Percentiles rank a stretch among this genome's conserved stretches.
Evolutionary conservation across 352 stramenopile genomes (phyloP).

Genomic region (Phytophthora fragariae): DNA sequence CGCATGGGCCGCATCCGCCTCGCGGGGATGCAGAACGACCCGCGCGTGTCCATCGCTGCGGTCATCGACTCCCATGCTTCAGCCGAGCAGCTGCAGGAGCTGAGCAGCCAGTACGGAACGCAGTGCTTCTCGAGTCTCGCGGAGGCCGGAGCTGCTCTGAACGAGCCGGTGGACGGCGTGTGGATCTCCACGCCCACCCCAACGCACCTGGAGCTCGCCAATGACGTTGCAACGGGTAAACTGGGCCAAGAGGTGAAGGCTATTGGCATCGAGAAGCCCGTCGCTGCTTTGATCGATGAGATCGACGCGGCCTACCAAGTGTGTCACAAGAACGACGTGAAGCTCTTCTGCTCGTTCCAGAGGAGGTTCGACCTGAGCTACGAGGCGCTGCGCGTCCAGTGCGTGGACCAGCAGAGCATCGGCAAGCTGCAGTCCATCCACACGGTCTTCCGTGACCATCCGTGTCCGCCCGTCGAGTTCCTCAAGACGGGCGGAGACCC

Average conservation of each 20-base stretch:
- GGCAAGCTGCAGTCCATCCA: constrained; percentile 83
- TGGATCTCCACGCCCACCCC: constrained; percentile 84
- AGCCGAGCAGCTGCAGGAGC: constrained; percentile 19
- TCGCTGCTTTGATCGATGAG: constrained; percentile 60
- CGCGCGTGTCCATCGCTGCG: constrained; percentile 61
- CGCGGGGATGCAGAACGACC: constrained; percentile 58
- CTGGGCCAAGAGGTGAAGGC: constrained; percentile 37
- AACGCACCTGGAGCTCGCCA: constrained; percentile 67
- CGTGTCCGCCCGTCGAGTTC: constrained; percentile 89
- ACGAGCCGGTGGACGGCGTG: constrained; percentile 53
- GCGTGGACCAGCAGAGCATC: constrained; percentile 56
- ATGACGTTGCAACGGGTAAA: constrained; percentile 32
- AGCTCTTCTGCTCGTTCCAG: constrained; percentile 93
- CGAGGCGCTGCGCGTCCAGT: constrained; percentile 51
- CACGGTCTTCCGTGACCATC: constrained; percentile 92
- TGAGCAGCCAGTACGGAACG: constrained; percentile 57
- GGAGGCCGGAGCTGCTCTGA: constrained; percentile 39
- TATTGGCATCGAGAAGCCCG: constrained; percentile 83
- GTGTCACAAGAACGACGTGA: constrained; percentile 57
- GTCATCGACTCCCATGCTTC: constrained; percentile 62
- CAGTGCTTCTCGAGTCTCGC: constrained; percentile 47
- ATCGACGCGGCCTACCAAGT: constrained; percentile 69
- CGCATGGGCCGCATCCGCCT: constrained; percentile 84
- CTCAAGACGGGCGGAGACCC: constrained; percentile 89
- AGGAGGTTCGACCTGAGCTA: constrained; percentile 93